Evolutionary conservation across 106 monocot species (phyloP).

Genomic region (Alisma plantagoaquatica): DNA sequence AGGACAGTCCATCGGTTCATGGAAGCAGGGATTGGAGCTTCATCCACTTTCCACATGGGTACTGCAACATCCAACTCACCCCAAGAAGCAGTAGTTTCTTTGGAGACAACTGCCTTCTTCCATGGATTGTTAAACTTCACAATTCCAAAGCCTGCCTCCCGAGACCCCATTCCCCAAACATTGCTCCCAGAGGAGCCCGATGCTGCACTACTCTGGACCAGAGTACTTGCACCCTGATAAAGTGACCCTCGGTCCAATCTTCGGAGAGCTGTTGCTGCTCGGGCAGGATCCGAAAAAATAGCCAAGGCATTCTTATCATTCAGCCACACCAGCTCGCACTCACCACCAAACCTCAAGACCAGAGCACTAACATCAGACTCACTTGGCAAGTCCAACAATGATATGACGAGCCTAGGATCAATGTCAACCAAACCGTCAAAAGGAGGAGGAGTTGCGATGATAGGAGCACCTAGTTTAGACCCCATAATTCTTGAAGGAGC

Average conservation of each 20-base stretch:
- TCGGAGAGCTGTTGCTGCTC: conserved; percentile 89
- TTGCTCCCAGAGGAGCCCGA: conserved; percentile 15
- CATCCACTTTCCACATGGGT: no score
- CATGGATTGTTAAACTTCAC: no score
- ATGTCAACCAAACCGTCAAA: conserved; percentile 86
- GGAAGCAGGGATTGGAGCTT: no score
- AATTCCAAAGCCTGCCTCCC: no score
- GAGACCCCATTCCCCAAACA: conserved; percentile 40
- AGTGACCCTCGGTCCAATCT: conserved; percentile 65
- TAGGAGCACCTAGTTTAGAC: conserved; percentile 42
- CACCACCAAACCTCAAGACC: conserved; percentile 89
- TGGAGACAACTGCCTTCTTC: no score
- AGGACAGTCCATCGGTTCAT: no score
- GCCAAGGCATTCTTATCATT: conserved; percentile 96
- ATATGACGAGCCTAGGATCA: conserved; percentile 90
- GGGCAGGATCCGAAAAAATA: conserved; percentile 69
- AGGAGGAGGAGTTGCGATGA: conserved; percentile 23
- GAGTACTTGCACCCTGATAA: conserved; percentile 67
- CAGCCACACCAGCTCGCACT: conserved; percentile 93
- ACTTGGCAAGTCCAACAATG: conserved; percentile 82
- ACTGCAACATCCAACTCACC: no score
- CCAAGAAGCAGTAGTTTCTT: no score
- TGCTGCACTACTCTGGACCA: no score
- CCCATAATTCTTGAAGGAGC: conserved; percentile 60
- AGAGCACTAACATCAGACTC: conserved; percentile 89